A percentile compares a stretch with the other conserved stretches of the same genome.
Conservation (phyloP, 768 basidiomycete species). For the Podaxis carcinomalis region DNA sequence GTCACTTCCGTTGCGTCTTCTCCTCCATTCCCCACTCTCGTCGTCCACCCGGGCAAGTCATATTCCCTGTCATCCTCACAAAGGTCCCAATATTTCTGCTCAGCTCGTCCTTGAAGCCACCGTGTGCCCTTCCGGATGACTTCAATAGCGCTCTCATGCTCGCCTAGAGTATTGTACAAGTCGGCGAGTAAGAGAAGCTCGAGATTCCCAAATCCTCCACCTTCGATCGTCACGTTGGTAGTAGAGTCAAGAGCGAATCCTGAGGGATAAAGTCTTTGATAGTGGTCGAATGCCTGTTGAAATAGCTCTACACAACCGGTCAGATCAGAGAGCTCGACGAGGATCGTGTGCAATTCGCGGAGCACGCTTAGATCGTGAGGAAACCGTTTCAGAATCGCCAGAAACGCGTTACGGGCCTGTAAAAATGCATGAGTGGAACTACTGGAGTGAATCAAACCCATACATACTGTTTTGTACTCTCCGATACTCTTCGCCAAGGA, state of each 20-base stretch:
- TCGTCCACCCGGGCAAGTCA: slow-evolving; percentile 40
- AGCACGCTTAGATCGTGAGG: slow-evolving; percentile 81
- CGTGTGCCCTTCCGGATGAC: slow-evolving; percentile 73
- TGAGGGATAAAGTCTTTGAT: slow-evolving; percentile 45
- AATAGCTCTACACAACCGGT: slow-evolving; percentile 61
- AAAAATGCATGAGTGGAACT: background rate
- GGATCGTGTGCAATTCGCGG: slow-evolving; percentile 69
- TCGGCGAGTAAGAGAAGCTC: slow-evolving; percentile 86
- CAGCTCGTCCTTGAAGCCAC: slow-evolving; percentile 85
- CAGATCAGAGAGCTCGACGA: slow-evolving; percentile 71
- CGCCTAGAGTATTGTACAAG: slow-evolving; percentile 66
- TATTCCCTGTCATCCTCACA: slow-evolving; percentile 89
- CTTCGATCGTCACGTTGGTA: slow-evolving; percentile 17
- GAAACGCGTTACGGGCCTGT: slow-evolving; percentile 60
- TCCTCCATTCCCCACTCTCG: slow-evolving; percentile 31
- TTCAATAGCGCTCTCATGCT: slow-evolving; percentile 63
- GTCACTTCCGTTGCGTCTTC: slow-evolving; percentile 47
- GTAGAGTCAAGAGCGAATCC: slow-evolving; percentile 30
- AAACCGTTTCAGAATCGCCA: slow-evolving; percentile 67
- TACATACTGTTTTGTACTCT: slow-evolving; percentile 59
- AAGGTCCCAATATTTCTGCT: slow-evolving; percentile 75
- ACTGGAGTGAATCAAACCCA: background rate
- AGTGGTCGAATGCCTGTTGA: slow-evolving; percentile 70
- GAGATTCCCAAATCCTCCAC: slow-evolving; percentile 55
- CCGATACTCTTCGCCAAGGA: slow-evolving; percentile 73